phyloP scores from a whole-genome alignment of 2,329 filamentous ascomycete species.

The Dactylellina haptotyla region DNA sequence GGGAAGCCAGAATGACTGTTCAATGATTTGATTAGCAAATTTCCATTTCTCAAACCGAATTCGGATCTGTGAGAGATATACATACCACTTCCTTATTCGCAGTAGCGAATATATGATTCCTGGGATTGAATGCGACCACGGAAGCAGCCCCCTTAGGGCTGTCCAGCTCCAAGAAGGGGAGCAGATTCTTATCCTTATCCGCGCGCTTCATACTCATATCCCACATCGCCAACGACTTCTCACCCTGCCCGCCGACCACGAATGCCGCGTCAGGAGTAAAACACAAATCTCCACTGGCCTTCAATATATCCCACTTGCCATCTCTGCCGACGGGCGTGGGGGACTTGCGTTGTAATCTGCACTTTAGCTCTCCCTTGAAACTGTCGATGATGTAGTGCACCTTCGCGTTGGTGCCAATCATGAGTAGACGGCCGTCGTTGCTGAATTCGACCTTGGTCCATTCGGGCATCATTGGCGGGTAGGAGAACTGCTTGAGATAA shows the following conservation, averaged over 20 bases:
- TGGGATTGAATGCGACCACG: conserved; percentile 85
- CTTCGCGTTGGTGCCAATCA: conserved; percentile 82
- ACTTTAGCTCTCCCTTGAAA: conserved; percentile 82
- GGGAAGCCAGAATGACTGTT: conserved; percentile 58
- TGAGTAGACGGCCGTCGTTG: conserved; percentile 88
- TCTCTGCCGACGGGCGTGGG: conserved; percentile 63
- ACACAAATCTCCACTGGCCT: conserved; percentile 80
- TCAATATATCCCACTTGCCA: conserved; percentile 61
- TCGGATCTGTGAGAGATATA: background rate
- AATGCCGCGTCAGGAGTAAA: conserved; percentile 91
- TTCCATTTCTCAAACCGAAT: background rate
- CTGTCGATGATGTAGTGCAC: conserved; percentile 95
- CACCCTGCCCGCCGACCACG: conserved; percentile 73
- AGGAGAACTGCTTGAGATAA: conserved; percentile 56
- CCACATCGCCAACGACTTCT: conserved; percentile 84
- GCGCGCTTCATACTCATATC: conserved; percentile 72
- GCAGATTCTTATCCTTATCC: conserved; percentile 69
- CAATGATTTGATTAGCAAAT: conserved; percentile 28
- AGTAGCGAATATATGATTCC: conserved; percentile 89
- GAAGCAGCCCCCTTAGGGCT: conserved; percentile 72
- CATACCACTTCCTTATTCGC: conserved; percentile 81
- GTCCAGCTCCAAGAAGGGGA: conserved; percentile 69
- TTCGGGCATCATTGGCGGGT: conserved; percentile 63
- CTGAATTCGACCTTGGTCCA: conserved; percentile 97
- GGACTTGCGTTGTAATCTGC: conserved; percentile 63